Evolutionary conservation across 1,284 basidiomycete genomes (phyloP).

Genomic region (Marasmius oreades): DNA sequence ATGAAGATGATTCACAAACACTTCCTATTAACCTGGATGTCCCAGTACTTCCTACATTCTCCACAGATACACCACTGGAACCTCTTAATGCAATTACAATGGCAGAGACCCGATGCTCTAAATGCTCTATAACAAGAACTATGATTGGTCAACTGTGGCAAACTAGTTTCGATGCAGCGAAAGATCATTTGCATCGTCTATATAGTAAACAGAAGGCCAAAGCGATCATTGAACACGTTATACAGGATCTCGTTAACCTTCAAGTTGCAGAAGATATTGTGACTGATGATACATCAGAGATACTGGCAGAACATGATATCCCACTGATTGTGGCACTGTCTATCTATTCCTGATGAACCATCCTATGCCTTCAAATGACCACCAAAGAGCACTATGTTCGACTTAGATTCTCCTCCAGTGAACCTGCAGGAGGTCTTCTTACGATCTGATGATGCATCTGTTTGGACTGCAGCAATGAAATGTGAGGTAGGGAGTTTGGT

Average conservation of each 20-base stretch:
- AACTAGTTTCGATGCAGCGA: not conserved
- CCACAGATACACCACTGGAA: not conserved
- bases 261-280: too few relatives aligned
- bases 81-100: too few relatives aligned
- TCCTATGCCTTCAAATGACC: not conserved
- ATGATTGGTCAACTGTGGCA: not conserved
- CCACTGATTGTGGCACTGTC: not conserved
- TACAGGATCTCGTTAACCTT: too few relatives aligned
- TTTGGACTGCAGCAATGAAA: conserved; percentile 27
- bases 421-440: not conserved
- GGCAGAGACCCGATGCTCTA: not conserved
- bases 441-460: not conserved
- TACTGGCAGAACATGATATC: not conserved
- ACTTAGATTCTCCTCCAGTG: not conserved
- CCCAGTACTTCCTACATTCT: too few relatives aligned
- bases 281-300: too few relatives aligned
- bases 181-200: too few relatives aligned
- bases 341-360: not conserved
- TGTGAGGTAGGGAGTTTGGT: conserved; percentile 22
- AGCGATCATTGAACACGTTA: too few relatives aligned
- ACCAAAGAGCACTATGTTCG: not conserved
- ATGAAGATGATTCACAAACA: not conserved
- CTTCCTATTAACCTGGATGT: not conserved
- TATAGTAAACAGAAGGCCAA: too few relatives aligned
- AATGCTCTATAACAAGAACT: not conserved